Base-by-base conservation (phyloP, 306 rosid genomes). In the Rosa persica region DNA sequence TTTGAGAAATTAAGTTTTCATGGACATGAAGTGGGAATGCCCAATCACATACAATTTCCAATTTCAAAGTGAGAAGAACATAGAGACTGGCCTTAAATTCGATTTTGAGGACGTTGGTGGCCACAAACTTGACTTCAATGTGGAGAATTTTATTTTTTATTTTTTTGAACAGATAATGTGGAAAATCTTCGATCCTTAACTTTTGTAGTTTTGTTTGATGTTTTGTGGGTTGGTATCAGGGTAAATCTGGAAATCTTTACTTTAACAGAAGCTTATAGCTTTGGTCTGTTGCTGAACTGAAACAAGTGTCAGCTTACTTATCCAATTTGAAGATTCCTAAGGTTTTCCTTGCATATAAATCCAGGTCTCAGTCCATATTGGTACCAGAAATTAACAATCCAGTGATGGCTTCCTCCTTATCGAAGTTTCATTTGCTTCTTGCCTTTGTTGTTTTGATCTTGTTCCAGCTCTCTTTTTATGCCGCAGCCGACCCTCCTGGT, bases 401-500 rank as follows among this genome's bases (percentile, higher is more conserved):
- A 27, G 17, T 11, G 39, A 60, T 61, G 67, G 67, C 67, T 60
- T 60, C 66, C 66, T 60, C 38, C 67, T 61, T 49, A 36, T 34
- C 40, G 2, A 76, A 44, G 71, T 39, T 25, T 8, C 72, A 10
- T 27, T 12, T 64, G 48, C 58, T 20, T 75, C 44, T 22, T 58
- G 16, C 6, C 9, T 5, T 23, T 46, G 62, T 49, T 46, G 61
- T 64, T 30, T 40, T 64, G 19, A 30, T 65, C 46, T 25, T 65
- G 16, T 36, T 57, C 52, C 30, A 22, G 39, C 49, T 48, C 62
- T 43, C 44, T 19, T 44, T 76, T 44, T 13, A 36, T 49, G 42
- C 51, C 66, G 49, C 15, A 64, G 42, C 51, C 48, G 65, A 65
- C 40, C 65, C 51, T 17, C n/a, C 40, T 2, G 79, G 64, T 9